Evolutionary conservation across 495 filamentous ascomycete species (phyloP), one percentile per base, ranked within the genome.

Genomic region (Daldinia vernicosa): DNA sequence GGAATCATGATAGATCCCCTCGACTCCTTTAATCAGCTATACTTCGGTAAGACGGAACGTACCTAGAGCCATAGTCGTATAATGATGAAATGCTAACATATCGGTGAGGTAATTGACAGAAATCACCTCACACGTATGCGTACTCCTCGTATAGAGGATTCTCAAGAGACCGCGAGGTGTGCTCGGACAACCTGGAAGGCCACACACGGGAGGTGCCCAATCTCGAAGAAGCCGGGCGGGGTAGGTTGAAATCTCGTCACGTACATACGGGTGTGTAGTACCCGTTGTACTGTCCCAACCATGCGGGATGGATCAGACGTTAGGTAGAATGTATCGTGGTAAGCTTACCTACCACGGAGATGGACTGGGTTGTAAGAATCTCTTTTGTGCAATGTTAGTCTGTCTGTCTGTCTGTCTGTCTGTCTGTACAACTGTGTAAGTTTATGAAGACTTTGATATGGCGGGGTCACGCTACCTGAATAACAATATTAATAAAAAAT

Each of bases 221-320:
- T 47, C 43, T 47, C 43, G 15, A 27, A 30, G 50, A 53, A 53
- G 26, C 14, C 50, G 50, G 27, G 50, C 50, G 50, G 50, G 50
- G 50, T 53, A 53, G 15, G 50, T 30, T 17, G 50, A 53, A 53
- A 53, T 53, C 50, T 53, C 50, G 27, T 53, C 50, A 53, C 50
- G 8, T 53, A 53, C 50, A 53, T 53, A 24, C 27, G 15, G 50
- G 50, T 53, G 27, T 28, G 50, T 53, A 53, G 50, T 53, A 53
- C 50, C 50, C 26, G 50, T 30, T 53, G 50, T 30, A 17, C 50
- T 8, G 50, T 30, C n/a, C 50, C 50, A 53, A 14, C 50, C 50
- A 53, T 27, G 14, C 30, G 50, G 50, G 15, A 53, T 30, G 50
- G 50, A n/a, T 53, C 24, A 53, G 50, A 53, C 12, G 15, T 53